These are phyloP conservation scores for Scheffersomyces segobiensis DNA, from an alignment of 1,139 yeast species.

Conservation along the genomic window DNA sequence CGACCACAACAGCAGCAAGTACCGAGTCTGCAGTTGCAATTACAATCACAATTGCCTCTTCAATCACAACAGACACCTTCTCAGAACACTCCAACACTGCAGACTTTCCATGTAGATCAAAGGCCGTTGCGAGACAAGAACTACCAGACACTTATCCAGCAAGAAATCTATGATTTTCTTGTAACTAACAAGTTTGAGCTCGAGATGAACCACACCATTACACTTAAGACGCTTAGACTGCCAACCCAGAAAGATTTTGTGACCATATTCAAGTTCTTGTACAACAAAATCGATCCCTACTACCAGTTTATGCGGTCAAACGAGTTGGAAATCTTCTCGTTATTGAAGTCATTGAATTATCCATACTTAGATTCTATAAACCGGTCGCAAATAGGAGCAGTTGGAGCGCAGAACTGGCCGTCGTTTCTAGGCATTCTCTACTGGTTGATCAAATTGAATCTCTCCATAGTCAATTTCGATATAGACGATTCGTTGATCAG, in stretches of 20 bases:
- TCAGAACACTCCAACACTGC: conserved; percentile 6
- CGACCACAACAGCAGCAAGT: conserved; percentile 12
- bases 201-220: conserved; percentile 70
- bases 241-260: conserved; percentile 92
- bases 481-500: conserved; percentile 23
- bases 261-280: conserved; percentile 76
- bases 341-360: conserved; percentile 66
- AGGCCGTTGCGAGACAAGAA: conserved; percentile 76
- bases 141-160: conserved; percentile 65
- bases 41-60: conserved; percentile 2
- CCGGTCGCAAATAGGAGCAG: conserved; percentile 85
- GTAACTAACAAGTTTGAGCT: conserved; percentile 64
- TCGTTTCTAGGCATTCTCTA: conserved; percentile 76
- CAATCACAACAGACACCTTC: conserved; percentile 3
- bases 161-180: conserved; percentile 67
- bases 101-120: conserved; percentile 47
- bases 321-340: conserved; percentile 73
- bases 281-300: conserved; percentile 76
- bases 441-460: conserved; percentile 69
- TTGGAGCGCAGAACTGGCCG: conserved; percentile 92
- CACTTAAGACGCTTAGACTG: conserved; percentile 62
- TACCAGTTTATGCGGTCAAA: conserved; percentile 66
- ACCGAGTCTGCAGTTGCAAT: conserved; percentile 8
- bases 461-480: conserved; percentile 45
- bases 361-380: conserved; percentile 82